Evolutionary conservation across 2,329 filamentous ascomycete species (phyloP).

Genomic region (Pseudogymnoascus destructans): DNA sequence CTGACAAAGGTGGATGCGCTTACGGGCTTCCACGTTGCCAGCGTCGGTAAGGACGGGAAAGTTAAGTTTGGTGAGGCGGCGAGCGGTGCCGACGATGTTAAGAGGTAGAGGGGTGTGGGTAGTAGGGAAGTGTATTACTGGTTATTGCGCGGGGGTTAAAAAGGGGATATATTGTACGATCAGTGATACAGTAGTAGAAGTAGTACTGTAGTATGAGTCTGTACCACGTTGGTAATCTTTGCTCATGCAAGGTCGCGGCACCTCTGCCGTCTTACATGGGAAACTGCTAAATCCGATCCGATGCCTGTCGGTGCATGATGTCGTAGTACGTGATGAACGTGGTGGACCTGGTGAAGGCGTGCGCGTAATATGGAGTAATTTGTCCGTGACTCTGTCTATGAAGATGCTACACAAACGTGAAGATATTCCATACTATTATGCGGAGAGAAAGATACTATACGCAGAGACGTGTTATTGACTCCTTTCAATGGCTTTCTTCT

Average conservation of each 20-base stretch:
- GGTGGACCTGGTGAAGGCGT: neutral
- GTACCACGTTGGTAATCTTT: neutral
- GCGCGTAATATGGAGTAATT: neutral
- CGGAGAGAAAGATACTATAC: neutral
- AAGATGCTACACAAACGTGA: neutral
- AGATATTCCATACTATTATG: neutral
- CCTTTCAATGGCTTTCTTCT: neutral
- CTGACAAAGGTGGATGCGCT: conserved; percentile 27
- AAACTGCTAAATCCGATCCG: neutral
- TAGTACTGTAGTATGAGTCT: conserved; percentile 5
- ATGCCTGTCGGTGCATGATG: neutral
- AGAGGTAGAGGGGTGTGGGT: neutral
- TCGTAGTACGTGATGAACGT: neutral
- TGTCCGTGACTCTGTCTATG: neutral
- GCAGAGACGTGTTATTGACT: neutral
- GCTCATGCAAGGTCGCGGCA: neutral
- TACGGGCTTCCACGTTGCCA: conserved; percentile 41
- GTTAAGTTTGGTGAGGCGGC: conserved; percentile 38
- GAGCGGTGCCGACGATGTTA: neutral
- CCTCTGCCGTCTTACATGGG: neutral
- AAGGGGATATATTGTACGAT: neutral
- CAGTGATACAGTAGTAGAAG: neutral
- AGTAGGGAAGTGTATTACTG: neutral
- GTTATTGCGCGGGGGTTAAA: neutral
- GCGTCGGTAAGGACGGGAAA: conserved; percentile 47